Conservation (phyloP, 1,139 yeast species). For the Candida glucosophila region DNA sequence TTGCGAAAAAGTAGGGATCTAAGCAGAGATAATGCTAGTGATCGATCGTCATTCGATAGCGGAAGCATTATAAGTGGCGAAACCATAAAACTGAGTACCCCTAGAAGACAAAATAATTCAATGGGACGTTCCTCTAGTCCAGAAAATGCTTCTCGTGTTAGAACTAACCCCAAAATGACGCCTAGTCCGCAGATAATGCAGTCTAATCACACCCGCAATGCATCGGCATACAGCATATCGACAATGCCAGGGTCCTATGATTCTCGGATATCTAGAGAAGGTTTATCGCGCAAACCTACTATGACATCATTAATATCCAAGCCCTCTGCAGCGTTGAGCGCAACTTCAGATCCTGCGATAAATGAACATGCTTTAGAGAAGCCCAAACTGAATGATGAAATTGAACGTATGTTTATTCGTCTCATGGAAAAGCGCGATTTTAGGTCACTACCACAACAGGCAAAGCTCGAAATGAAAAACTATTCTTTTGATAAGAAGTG, state of each 20-base stretch:
- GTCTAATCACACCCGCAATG: constrained; percentile 31
- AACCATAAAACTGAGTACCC: constrained; percentile 6
- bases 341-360: constrained; percentile 12
- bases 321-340: constrained; percentile 19
- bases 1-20: no score
- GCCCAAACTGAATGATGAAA: constrained; percentile 51
- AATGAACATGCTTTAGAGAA: constrained; percentile 36
- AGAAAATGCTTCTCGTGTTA: constrained; percentile 51
- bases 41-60: constrained; percentile 26
- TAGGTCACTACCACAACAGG: constrained; percentile 67
- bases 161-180: constrained; percentile 10
- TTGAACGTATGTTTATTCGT: constrained; percentile 58
- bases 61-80: constrained; percentile 23
- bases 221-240: constrained; percentile 31
- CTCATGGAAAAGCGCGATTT: constrained; percentile 80
- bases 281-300: constrained; percentile 14
- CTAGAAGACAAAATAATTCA: constrained; percentile 3
- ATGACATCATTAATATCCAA: constrained; percentile 21
- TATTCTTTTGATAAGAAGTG: constrained; percentile 79
- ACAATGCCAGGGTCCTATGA: constrained; percentile 25
- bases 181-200: constrained; percentile 24
- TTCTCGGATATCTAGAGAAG: constrained; percentile 11
- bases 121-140: constrained; percentile 51
- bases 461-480: constrained; percentile 69
- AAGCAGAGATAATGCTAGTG: constrained; percentile 24